Evolutionary conservation across 2,329 filamentous ascomycete genomes (phyloP), one percentile per base, ranked within the genome.

Genomic region (Colletotrichum sp.): DNA sequence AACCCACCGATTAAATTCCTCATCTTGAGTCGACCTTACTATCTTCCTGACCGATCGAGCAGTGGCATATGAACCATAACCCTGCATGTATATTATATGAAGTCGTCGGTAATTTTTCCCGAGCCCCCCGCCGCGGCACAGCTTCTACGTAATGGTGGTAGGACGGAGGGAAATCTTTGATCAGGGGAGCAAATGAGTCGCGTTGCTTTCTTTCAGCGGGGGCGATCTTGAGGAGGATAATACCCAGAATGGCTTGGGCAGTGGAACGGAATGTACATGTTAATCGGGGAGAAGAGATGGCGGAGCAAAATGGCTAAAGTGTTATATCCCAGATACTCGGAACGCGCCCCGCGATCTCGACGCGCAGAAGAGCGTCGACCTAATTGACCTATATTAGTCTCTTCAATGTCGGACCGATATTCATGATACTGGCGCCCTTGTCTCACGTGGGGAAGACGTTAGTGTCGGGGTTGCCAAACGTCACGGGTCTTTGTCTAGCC

Each of bases 1-100:
- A 85, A 18, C 86, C 88, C 72, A 78, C 77, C n/a, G 74, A 75
- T 43, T 83, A 51, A 76, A 29, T 33, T 36, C 16, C 31, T 21
- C 57, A 15, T 21, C 54, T 13, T 1, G n/a, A 33, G 18, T 47
- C 24, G 18, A 36, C 54, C 29, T 62, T 54, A 13, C 13, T 34
- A 54, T 61, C 6, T 51, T 65, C 18, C 11, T 47, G 57, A n/a
- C 33, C 8, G 38, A 51, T 24, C 12, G 21, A 62, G 38, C 55
- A 68, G 38, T 54, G 43, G n/a, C 21, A 47, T 36, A 18, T 31
- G 59, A 12, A 16, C 12, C 12, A 27, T 61, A 8, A 36, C 27
- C 62, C 29, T 71, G 33, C 24, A 38, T 73, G 55, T 66, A 71
- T 15, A 65, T 59, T 70, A 54, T 27, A 27, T 34, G 67, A 38